Conservation (phyloP, 2,329 filamentous ascomycete genomes). For the Calcarisporium arbuscula region DNA sequence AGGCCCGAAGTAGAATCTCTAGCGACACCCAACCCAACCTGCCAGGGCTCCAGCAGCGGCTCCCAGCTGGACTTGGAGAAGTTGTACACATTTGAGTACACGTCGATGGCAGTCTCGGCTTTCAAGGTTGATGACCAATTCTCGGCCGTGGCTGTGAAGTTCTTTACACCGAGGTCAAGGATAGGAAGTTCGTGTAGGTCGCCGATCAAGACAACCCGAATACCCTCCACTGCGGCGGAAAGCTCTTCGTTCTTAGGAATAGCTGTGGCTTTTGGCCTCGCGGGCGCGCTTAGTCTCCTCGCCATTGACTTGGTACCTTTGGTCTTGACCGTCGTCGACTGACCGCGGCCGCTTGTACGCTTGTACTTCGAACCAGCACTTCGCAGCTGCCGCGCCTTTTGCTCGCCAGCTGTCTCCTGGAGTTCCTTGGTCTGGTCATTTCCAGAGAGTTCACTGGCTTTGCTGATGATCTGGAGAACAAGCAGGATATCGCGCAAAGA, state of each 20-base stretch:
- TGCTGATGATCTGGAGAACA: conserved; percentile 84
- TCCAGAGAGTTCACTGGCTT: conserved; percentile 81
- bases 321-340: conserved; percentile 44
- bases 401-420: conserved; percentile 35
- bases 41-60: conserved; percentile 92
- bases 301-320: conserved; percentile 31
- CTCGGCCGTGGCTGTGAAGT: conserved; percentile 74
- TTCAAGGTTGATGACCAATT: conserved; percentile 89
- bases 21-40: conserved; percentile 82
- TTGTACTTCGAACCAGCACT: conserved; percentile 45
- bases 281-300: conserved; percentile 20
- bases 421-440: conserved; percentile 45
- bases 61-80: conserved; percentile 99
- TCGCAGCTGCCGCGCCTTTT: conserved; percentile 50
- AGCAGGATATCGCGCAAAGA: conserved; percentile 93
- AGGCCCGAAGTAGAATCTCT: conserved; percentile 70
- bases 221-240: conserved; percentile 77
- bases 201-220: conserved; percentile 89
- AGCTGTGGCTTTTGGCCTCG: conserved; percentile 11
- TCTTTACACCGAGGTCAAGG: conserved; percentile 87
- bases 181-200: conserved; percentile 94
- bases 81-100: conserved; percentile 96
- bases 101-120: conserved; percentile 84
- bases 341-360: conserved; percentile 49
- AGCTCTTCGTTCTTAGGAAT: conserved; percentile 60